These are phyloP conservation scores for Xylogone sp. DNA, from an alignment of 2,329 filamentous ascomycete genomes.

Conservation along the genomic window DNA sequence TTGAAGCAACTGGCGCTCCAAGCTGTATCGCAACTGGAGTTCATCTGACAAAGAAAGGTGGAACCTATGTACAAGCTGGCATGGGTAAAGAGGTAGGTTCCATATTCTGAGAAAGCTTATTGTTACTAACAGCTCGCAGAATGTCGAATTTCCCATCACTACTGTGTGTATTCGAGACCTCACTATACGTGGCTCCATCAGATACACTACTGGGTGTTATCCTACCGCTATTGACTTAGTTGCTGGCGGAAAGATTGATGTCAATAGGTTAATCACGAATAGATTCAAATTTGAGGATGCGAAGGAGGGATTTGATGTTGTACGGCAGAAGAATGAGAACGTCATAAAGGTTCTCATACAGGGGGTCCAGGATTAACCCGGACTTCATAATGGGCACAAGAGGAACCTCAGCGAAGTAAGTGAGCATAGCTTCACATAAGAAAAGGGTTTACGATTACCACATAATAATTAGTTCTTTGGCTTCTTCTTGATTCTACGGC, in stretches of 20 bases:
- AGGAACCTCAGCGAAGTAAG: too few relatives aligned
- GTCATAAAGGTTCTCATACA: too few relatives aligned
- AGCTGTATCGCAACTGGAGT: constrained; percentile 45
- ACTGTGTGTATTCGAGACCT: constrained; percentile 44
- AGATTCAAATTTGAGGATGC: constrained; percentile 40
- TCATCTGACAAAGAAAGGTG: constrained; percentile 39
- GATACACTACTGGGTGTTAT: constrained; percentile 48
- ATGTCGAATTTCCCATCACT: constrained; percentile 47
- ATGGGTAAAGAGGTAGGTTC: constrained; percentile 46
- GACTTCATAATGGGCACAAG: too few relatives aligned
- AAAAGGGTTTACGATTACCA: too few relatives aligned
- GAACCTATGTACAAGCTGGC: constrained; percentile 47
- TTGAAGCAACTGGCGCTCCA: constrained; percentile 45
- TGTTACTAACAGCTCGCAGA: too few relatives aligned
- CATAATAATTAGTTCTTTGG: too few relatives aligned
- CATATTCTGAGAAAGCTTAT: too few relatives aligned
- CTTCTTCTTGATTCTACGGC: too few relatives aligned
- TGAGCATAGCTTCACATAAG: too few relatives aligned
- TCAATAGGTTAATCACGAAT: constrained; percentile 32
- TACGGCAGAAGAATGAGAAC: too few relatives aligned
- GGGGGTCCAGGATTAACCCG: too few relatives aligned
- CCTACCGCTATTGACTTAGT: constrained; percentile 45
- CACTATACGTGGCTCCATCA: constrained; percentile 45
- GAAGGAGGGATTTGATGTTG: constrained; percentile 43
- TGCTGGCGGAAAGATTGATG: constrained; percentile 14